Evolutionary conservation across 2,329 filamentous ascomycete genomes (phyloP), one percentile per base, ranked within the genome.

Genomic region (Amylocarpus encephaloides): DNA sequence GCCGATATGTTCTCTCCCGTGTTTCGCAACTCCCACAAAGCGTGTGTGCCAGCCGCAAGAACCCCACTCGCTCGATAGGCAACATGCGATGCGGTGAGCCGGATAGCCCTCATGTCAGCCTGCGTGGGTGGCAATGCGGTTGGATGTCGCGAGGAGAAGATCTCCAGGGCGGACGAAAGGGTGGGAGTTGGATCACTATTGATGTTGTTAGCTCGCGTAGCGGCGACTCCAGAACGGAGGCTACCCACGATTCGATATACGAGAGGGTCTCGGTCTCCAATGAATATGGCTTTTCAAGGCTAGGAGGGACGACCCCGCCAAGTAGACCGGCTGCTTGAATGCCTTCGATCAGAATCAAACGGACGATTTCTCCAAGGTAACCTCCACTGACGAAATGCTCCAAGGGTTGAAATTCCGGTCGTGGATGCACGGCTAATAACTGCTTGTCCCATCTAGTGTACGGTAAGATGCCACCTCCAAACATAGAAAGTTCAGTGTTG

Each of bases 401-500:
- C 10, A 83, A 64, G 0, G 80, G 80, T 57, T 84, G 80, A 54
- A 83, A 83, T 19, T 78, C 73, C 0, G 80, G 80, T 46, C 71
- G 69, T 11, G 75, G 70, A 54, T 82, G 82, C 0, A 65, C 69
- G 2, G 69, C 70, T 41, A 76, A 75, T 12, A 86, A 67, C 5
- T 68, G 62, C 15, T 67, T 63, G 55, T 86, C 82, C 81, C 82
- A 86, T 56, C 72, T 73, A 3, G 81, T 85, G 48, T 78, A 58
- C 6, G 81, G 80, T 22, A 85, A 66, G 43, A 82, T 73, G 50
- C 69, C 75, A 45, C 73, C 68, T 12, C 82, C 82, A 61, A 83
- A 84, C 80, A 85, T 85, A 58, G 80, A 77, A 32, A 85, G 66
- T 64, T 85, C 82, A 1, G 80, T 84, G 64, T 85, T 85, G 58